Conservation (phyloP, 2,329 filamentous ascomycete species). For the Penicillium sp. region DNA sequence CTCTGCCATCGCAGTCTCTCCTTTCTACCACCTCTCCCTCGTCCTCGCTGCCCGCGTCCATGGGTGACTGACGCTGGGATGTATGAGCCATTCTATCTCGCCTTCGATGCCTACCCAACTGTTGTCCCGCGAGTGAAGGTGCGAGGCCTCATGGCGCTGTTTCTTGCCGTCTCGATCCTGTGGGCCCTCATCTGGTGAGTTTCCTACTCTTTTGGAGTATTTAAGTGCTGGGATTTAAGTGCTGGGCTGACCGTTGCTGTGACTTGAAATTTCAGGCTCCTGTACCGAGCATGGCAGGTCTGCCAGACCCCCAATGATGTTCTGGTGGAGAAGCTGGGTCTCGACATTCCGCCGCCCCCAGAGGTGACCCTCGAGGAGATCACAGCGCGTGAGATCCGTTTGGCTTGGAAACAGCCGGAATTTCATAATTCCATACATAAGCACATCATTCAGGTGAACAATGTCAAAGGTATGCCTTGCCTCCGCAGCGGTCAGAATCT, state of each 20-base stretch:
- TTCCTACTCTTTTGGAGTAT: neutral
- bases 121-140: slow-evolving; percentile 55
- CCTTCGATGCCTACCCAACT: slow-evolving; percentile 54
- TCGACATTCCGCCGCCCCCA: slow-evolving; percentile 90
- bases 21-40: slow-evolving; percentile 10
- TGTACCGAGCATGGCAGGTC: slow-evolving; percentile 85
- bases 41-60: slow-evolving; percentile 36
- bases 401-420: slow-evolving; percentile 86
- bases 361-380: slow-evolving; percentile 91
- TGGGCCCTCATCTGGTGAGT: slow-evolving; percentile 58
- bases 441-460: slow-evolving; percentile 92
- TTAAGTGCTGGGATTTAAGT: slow-evolving; percentile 10
- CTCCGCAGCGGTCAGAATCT: neutral
- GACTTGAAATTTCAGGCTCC: slow-evolving; percentile 63
- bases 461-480: slow-evolving; percentile 72
- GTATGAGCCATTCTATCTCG: slow-evolving; percentile 54
- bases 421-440: slow-evolving; percentile 74
- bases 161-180: slow-evolving; percentile 55
- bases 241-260: slow-evolving; percentile 9
- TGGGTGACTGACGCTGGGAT: slow-evolving; percentile 50
- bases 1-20: slow-evolving; percentile 16
- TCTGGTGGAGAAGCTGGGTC: slow-evolving; percentile 85
- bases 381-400: slow-evolving; percentile 80
- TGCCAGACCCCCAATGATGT: slow-evolving; percentile 89
- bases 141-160: slow-evolving; percentile 57